A percentile compares a stretch with the other conserved stretches of the same genome.
Evolutionary conservation across 1,284 basidiomycete genomes (phyloP).

Genomic region (Lentinula novae-zelandiae): DNA sequence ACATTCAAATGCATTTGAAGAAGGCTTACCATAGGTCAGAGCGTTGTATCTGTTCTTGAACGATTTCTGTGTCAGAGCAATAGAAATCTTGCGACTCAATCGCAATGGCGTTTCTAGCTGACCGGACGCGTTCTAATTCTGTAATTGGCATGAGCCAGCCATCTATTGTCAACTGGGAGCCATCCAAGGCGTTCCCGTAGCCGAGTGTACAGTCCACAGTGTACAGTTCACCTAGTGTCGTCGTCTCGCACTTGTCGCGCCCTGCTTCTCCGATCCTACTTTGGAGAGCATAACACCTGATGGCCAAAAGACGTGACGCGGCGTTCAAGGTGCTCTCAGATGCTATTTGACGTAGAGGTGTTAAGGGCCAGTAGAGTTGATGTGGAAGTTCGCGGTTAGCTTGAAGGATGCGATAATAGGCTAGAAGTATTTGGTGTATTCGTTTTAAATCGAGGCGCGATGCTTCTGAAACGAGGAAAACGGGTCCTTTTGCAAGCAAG

Average conservation of each 20-base stretch:
- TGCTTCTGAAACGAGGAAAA: conserved; percentile 38
- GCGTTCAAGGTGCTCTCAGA: conserved; percentile 55
- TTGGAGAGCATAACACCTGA: conserved; percentile 74
- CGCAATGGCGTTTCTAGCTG: conserved; percentile 48
- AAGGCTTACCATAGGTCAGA: conserved; percentile 50
- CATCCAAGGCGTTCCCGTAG: conserved; percentile 44
- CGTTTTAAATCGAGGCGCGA: conserved; percentile 33
- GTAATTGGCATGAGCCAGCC: conserved; percentile 77
- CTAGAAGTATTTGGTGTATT: conserved; percentile 68
- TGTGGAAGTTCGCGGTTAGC: conserved; percentile 67
- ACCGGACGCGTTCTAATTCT: conserved; percentile 59
- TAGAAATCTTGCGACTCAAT: conserved; percentile 44
- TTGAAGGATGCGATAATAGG: conserved; percentile 77
- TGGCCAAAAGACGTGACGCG: conserved; percentile 67
- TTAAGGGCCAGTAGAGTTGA: conserved; percentile 62
- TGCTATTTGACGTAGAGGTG: conserved; percentile 55
- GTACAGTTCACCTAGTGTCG: conserved; percentile 55
- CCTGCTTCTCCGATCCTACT: conserved; percentile 75
- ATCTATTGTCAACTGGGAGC: conserved; percentile 45
- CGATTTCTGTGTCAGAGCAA: conserved; percentile 30
- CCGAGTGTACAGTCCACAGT: conserved; percentile 55
- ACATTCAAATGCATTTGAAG: neutral
- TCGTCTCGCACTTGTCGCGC: conserved; percentile 59
- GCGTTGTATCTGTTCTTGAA: conserved; percentile 31
- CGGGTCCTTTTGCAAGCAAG: conserved; percentile 51